Base-by-base conservation (phyloP, 441 rosid species). In the Populus hybrid region DNA sequence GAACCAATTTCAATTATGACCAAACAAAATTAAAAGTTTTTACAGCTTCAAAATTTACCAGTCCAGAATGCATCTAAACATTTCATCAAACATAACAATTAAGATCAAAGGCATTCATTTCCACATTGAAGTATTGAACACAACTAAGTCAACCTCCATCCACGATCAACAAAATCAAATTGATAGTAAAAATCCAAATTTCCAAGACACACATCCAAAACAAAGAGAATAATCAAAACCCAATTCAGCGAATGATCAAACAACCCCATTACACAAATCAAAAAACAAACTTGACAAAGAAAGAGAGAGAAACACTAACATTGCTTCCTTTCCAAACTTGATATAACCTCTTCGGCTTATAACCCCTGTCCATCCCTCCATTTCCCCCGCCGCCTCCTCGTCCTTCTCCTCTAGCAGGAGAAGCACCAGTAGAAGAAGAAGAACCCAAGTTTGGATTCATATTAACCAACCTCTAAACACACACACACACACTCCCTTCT, bases 261-360 rank as follows among this genome's bases (percentile, higher is more conserved):
- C 71, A 76, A 56, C 23, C 8, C 24, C 53, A 63, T 42, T 23
- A 33, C 11, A 78, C 1, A 71, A 75, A 2, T n/a, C n/a, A n/a
- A n/a, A n/a, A n/a, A n/a, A n/a, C n/a, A n/a, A n/a, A n/a, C n/a
- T n/a, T n/a, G n/a, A 4, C 61, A 21, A 11, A 76, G 26, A 33
- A 2, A 38, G 7, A 69, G 23, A 73, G n/a, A 75, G 35, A 66
- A 50, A 78, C 64, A 81, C 89, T 87, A 68, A 92, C 96, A 82
- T 92, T 92, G 88, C 84, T 89, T 66, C 96, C 96, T 77, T 84
- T 92, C 99, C 99, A 95, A 69, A 88, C 93, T 89, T 92, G 95
- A 87, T 91, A 93, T 64, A 95, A 89, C 82, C 93, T 88, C 90
- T 82, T 94, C 83, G 86, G 88, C 78, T 84, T 83, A 68, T 11